phyloP scores from a whole-genome alignment of 1,284 basidiomycete genomes.

The Cryptococcus sp. region DNA sequence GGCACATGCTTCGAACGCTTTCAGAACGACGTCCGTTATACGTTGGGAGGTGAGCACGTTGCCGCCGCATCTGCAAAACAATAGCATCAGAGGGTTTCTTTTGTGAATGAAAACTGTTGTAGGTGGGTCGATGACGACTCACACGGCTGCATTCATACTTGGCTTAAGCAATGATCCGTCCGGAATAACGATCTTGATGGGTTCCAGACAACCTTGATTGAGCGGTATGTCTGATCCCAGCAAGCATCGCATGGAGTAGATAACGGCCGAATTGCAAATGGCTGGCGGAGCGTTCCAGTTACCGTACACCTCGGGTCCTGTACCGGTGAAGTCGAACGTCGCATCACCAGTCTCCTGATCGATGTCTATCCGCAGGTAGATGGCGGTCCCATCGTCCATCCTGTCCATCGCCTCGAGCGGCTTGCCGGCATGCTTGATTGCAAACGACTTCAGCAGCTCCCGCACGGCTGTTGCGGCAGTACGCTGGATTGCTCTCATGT shows the following conservation, averaged over 20 bases:
- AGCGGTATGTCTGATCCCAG: conserved; percentile 21
- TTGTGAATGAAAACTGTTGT: too few relatives aligned
- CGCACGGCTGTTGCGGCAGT: conserved; percentile 90
- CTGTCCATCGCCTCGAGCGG: conserved; percentile 60
- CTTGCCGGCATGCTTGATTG: conserved; percentile 66
- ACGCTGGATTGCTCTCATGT: conserved; percentile 84
- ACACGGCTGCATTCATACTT: conserved; percentile 1
- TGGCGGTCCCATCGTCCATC: conserved; percentile 41
- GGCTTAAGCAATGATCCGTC: conserved; percentile 64
- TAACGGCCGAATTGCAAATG: conserved; percentile 88
- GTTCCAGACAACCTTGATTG: conserved; percentile 42
- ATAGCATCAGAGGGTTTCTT: conserved; percentile 58
- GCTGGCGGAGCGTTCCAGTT: conserved; percentile 64
- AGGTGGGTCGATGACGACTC: background rate
- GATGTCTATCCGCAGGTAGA: conserved; percentile 71
- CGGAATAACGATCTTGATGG: conserved; percentile 32
- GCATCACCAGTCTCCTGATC: conserved; percentile 75
- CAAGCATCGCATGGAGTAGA: conserved; percentile 92
- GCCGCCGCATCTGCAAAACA: conserved; percentile 62
- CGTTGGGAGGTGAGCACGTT: conserved; percentile 91
- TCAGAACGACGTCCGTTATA: conserved; percentile 91
- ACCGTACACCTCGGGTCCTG: conserved; percentile 72
- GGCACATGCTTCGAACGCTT: conserved; percentile 88
- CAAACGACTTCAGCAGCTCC: conserved; percentile 76
- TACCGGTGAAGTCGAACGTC: conserved; percentile 83